Conservation (phyloP, 176 grass and related monocot species). For the Sorghum bicolor region Sorghum_bicolor_NCBIv3 NC_012879.2:59553001-59553500, state of each 20-base stretch:
- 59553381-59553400: neutral
- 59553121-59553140: neutral
- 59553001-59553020: neutral
- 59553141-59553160: neutral
- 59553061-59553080: neutral
- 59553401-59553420: neutral
- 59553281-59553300: neutral
- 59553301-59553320: neutral
- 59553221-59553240: neutral
- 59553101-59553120: neutral
- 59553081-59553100: neutral
- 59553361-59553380: neutral
- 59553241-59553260: neutral
- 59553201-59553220: neutral
- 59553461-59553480: neutral
- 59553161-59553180: neutral
- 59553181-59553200: neutral
- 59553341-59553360: neutral
- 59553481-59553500: neutral
- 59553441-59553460: neutral
- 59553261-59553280: neutral
- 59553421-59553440: neutral
- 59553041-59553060: neutral
- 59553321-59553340: neutral
- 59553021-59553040: conserved; percentile 12